Evolutionary conservation across 371 early-diverging fungal genomes (phyloP), one percentile per base, ranked within the genome.

Genomic region (Smittium mucronatum): DNA sequence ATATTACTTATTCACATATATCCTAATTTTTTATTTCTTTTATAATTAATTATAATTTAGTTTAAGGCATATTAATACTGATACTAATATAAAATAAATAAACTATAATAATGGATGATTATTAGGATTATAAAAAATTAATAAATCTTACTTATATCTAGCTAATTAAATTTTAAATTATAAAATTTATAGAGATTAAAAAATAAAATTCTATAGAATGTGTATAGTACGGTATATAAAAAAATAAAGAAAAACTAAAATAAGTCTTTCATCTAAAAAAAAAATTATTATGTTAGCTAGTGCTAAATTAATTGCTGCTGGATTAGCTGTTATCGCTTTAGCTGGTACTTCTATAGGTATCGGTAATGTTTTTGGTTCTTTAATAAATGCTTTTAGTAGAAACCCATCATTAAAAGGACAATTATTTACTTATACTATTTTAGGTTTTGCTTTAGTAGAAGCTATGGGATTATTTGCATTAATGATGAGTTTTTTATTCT

Each of bases 381-480:
- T 75, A 70, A 73, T 77, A 69, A 64, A 72, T 65, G 72, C 74
- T 69, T 72, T 70, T 68, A 63, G 59, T 74, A 72, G 80, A 71
- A 79, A 79, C 72, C 80, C 81, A 71, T 72, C 79, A 69, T 72
- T 77, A 74, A 75, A 78, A 78, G 76, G 78, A 81, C 73, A 73
- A 73, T 74, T 82, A 75, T 82, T 80, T 36, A 69, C 57, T 69
- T 76, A 58, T 36, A 74, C 78, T 69, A 72, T 81, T 33, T 69
- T 72, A 65, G 75, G 75, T 63, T 75, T 75, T 67, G 67, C 72
- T 21, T 65, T 73, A 58, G 67, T 67, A 34, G 80, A 80, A 75
- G 79, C 77, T 28, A 71, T 80, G 64, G 79, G 77, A 67, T 73
- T 73, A 75, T 80, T 80, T 57, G 79, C 79, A 63, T 73, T 78